A percentile compares a stretch with the other conserved stretches of the same genome.
Conservation (phyloP, 768 basidiomycete species). For the Gloeopeniophorella convolvens region DNA sequence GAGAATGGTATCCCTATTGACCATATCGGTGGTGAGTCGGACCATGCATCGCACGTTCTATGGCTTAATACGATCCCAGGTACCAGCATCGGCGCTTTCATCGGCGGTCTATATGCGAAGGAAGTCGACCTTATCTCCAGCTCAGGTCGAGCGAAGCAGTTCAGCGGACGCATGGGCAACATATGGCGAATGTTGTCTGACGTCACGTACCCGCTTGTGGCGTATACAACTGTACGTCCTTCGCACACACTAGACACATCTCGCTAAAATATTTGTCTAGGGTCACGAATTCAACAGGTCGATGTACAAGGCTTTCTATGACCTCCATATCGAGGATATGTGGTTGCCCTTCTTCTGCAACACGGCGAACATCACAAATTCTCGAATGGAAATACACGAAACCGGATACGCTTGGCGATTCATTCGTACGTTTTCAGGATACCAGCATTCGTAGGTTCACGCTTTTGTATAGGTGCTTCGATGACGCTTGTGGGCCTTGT, state of each 20-base stretch:
- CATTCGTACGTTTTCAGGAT: constrained; percentile 50
- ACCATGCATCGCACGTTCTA: not conserved
- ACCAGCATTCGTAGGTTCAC: not conserved
- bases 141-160: constrained; percentile 83
- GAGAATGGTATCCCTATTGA: constrained; percentile 93
- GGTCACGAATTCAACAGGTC: constrained; percentile 93
- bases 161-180: constrained; percentile 86
- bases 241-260: not conserved
- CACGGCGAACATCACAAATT: constrained; percentile 94
- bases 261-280: constrained; percentile 34
- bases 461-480: constrained; percentile 62
- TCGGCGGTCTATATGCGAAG: constrained; percentile 92
- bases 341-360: constrained; percentile 99
- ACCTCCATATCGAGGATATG: constrained; percentile 94
- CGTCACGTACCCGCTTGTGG: constrained; percentile 86
- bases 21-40: constrained; percentile 66
- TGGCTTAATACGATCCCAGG: constrained; percentile 32
- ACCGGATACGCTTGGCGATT: constrained; percentile 98
- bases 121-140: constrained; percentile 88
- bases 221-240: constrained; percentile 72
- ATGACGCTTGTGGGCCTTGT: constrained; percentile 96
- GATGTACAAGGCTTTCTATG: constrained; percentile 93
- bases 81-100: constrained; percentile 87
- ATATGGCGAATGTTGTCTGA: constrained; percentile 93
- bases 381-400: constrained; percentile 94